Base-by-base conservation (phyloP, 2,329 filamentous ascomycete species). In the Cadophora malorum region DNA sequence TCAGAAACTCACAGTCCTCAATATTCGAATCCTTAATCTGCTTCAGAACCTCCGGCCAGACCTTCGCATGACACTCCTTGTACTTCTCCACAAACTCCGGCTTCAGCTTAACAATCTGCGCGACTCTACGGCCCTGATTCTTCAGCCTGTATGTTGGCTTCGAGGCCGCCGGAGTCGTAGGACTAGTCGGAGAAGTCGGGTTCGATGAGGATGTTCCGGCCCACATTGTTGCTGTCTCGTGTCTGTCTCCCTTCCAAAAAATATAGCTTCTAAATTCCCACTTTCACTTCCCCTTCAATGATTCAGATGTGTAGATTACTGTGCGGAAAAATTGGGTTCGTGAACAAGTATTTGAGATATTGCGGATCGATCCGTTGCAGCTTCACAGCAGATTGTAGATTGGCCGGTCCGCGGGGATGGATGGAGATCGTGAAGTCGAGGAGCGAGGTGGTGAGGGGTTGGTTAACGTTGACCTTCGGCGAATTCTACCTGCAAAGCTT, bases 1-100 rank as follows among this genome's bases (percentile, higher is more conserved):
- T 14, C 45, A 14, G 16, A 6, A 59, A 79, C 83, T 69, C 79
- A 90, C 88, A 95, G 76, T 95, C 91, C 69, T 83, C 81, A 67
- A 95, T 92, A 72, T 91, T 91, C 78, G 89, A 92, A 50, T 89
- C 86, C 76, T 89, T 88, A 75, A 95, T 94, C 80, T 93, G 90
- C 77, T 88, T 84, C 41, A 92, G 80, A 0, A 96, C 91, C 73
- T 91, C 90, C 6, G 91, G 91, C 92, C 91, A 95, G 0, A 93
- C 90, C 4, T 84, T 84, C 7, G 87, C 88, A 76, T 94, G 92
- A 70, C 87, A 89, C 74, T 89, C 84, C 78, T 92, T 94, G 81
- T 94, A 95, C 71, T 88, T 85, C 25, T 85, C 84, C 16, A 91
- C 81, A 69, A 82, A 85, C 70, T 90, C 87, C 14, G 88, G 87